Evolutionary conservation across 1,284 basidiomycete genomes (phyloP).

Genomic region (Neolentinus lepideus): DNA sequence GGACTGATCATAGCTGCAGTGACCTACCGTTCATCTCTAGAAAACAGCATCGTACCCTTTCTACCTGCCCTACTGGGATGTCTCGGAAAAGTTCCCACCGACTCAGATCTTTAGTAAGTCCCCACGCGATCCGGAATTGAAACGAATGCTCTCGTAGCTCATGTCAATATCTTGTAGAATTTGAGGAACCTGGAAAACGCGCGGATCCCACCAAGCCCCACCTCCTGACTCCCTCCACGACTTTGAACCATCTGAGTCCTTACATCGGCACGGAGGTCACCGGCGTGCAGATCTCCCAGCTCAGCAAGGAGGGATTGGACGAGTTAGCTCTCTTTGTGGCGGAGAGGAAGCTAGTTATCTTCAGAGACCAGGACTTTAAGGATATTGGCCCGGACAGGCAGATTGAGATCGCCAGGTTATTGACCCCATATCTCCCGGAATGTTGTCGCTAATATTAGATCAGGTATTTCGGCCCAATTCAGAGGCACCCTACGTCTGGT

Average conservation of each 20-base stretch:
- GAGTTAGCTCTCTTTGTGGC: slow-evolving; percentile 56
- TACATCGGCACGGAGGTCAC: slow-evolving; percentile 52
- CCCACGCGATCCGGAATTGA: not conserved
- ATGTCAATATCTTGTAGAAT: not conserved
- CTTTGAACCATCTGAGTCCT: slow-evolving; percentile 39
- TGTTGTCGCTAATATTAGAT: not conserved
- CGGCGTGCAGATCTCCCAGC: slow-evolving; percentile 53
- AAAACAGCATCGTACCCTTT: not conserved
- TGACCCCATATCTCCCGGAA: not conserved
- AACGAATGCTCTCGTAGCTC: not conserved
- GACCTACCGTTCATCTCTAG: not conserved
- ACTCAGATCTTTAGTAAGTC: not conserved
- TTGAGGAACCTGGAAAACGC: slow-evolving; percentile 35
- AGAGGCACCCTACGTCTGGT: slow-evolving; percentile 48
- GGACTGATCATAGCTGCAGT: not conserved
- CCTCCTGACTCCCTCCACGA: slow-evolving; percentile 33
- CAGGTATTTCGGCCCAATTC: slow-evolving; percentile 51
- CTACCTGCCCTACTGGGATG: slow-evolving; percentile 1
- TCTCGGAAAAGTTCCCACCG: not conserved
- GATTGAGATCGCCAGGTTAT: slow-evolving; percentile 39
- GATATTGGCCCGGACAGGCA: slow-evolving; percentile 42
- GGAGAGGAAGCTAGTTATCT: slow-evolving; percentile 49
- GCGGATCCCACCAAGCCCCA: slow-evolving; percentile 45
- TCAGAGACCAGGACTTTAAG: slow-evolving; percentile 55
- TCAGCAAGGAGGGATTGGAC: slow-evolving; percentile 47